Evolutionary conservation across 306 rosid species (phyloP).

Genomic region (Trifolium dubium): DNA sequence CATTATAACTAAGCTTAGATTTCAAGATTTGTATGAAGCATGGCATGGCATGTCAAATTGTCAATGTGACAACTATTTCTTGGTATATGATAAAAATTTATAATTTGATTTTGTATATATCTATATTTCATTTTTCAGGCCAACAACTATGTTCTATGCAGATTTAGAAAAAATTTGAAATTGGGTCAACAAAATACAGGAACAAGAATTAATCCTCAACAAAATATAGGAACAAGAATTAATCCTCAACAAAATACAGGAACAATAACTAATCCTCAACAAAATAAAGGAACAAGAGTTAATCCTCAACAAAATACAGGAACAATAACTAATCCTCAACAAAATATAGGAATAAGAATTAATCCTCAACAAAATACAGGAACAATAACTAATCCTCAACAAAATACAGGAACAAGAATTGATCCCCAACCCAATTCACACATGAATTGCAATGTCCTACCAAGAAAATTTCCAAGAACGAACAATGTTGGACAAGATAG

Average conservation of each 20-base stretch:
- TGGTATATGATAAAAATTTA: not conserved
- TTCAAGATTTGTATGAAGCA: not conserved
- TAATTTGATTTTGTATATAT: not conserved
- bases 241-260: not conserved
- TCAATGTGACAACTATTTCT: not conserved
- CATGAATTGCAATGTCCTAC: not conserved
- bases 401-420: not conserved
- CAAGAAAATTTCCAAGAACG: not conserved
- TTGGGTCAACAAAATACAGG: not conserved
- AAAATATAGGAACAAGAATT: not conserved
- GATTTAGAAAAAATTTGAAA: slow-evolving; percentile 24
- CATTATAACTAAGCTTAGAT: not conserved
- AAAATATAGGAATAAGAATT: not conserved
- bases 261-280: not conserved
- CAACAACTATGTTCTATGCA: not conserved
- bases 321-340: not conserved
- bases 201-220: not conserved
- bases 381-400: not conserved
- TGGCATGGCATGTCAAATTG: too few species aligned
- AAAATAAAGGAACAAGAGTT: not conserved
- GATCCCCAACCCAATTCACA: not conserved
- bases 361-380: not conserved
- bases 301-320: not conserved
- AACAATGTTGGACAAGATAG: not conserved
- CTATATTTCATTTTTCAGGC: not conserved